Evolutionary conservation across 1,284 basidiomycete species (phyloP), one percentile per base, ranked within the genome.

Genomic region (Trametes polyzona): DNA sequence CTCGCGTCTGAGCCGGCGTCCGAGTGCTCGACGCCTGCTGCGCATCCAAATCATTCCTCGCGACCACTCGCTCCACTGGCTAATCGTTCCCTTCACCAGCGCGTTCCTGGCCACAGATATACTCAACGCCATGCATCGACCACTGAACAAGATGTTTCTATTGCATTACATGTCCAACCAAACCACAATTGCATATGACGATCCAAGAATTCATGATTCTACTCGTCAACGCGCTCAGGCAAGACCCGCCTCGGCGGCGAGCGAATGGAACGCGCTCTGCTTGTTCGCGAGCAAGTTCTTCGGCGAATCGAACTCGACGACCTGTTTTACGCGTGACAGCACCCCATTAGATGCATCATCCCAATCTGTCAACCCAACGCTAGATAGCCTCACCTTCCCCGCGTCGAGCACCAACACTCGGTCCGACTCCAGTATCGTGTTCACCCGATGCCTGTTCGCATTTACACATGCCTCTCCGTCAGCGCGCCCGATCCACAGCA

Each of bases 401-500:
- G 87, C 77, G 62, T 89, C 86, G 73, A 98, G 84, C 12, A 97
- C 95, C 26, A 97, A 73, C 11, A 98, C 86, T 32, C 87, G 83
- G 63, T 92, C 88, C 36, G 87, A 93, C 66, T 95, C 88, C 57
- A 96, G 83, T 67, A 98, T 96, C 3, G 95, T 97, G 70, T 96
- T 93, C 53, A 97, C 76, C 1, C 94, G 84, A 71, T 95, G 93
- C 19, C 92, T 92, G 64, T 61, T 48, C 27, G 27, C 19, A 47
- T 40, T 58, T 40, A 35, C 40, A 14, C 11, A 29, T 48, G 47
- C 8, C 14, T 12, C 14, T 10, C 14, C 4, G 26, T 40, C 9
- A 50, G 29, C 36, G n/a, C n/a, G n/a, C n/a, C n/a, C n/a, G n/a
- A n/a, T n/a, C n/a, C n/a, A n/a, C n/a, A n/a, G n/a, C n/a, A n/a